Conservation (phyloP, 352 stramenopile species). For the Pythium folliculosum region DNA sequence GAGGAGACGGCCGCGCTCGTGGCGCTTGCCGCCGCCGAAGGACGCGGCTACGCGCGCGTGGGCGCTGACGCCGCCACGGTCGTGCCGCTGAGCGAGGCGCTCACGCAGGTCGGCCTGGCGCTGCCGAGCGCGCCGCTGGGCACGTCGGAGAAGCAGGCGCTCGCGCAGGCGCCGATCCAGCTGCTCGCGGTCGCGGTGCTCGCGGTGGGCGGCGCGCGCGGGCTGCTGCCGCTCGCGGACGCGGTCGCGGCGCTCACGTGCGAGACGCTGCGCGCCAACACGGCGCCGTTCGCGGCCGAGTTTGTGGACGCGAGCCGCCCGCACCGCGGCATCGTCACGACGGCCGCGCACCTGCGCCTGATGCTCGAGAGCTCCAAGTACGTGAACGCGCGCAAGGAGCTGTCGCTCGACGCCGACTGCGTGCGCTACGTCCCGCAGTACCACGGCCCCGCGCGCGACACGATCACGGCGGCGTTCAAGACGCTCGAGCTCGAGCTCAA, state of each 20-base stretch:
- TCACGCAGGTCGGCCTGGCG: slow-evolving; percentile 33
- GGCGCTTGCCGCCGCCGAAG: slow-evolving; percentile 35
- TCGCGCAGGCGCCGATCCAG: slow-evolving; percentile 38
- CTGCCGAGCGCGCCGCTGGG: slow-evolving; percentile 42
- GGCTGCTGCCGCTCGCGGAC: slow-evolving; percentile 67
- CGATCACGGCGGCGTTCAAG: slow-evolving; percentile 67
- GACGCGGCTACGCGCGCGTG: slow-evolving; percentile 31
- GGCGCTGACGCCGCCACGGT: slow-evolving; percentile 10
- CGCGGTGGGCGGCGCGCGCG: slow-evolving; percentile 62
- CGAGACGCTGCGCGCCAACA: slow-evolving; percentile 66
- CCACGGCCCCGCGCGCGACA: slow-evolving; percentile 76
- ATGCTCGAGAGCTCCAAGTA: slow-evolving; percentile 90
- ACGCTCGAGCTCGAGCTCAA: slow-evolving; percentile 79
- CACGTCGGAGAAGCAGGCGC: slow-evolving; percentile 37
- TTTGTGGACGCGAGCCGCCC: slow-evolving; percentile 79
- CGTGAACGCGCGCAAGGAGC: slow-evolving; percentile 54
- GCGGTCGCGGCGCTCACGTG: slow-evolving; percentile 83
- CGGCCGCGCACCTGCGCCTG: slow-evolving; percentile 79
- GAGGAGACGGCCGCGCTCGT: slow-evolving; percentile 31
- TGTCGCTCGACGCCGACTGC: slow-evolving; percentile 35
- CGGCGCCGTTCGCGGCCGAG: slow-evolving; percentile 80
- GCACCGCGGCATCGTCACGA: slow-evolving; percentile 87
- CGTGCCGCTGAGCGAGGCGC: slow-evolving; percentile 24
- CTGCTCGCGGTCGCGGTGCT: slow-evolving; percentile 60
- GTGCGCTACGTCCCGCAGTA: slow-evolving; percentile 80